Conservation (phyloP, 1,284 basidiomycete genomes). For the Microstroma glucosiphilum region DNA sequence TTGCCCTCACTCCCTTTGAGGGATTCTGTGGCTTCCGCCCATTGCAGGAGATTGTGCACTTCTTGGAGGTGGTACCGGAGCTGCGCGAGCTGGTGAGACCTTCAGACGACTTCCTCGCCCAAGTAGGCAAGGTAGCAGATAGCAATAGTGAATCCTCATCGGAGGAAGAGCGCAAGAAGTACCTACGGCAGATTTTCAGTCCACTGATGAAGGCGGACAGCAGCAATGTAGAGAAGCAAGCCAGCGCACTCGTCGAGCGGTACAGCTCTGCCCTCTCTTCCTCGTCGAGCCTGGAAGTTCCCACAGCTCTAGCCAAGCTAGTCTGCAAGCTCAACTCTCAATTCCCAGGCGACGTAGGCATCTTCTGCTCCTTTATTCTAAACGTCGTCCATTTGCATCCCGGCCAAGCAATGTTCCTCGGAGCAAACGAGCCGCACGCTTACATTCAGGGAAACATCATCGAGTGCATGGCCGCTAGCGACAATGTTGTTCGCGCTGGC, state of each 20-base stretch:
- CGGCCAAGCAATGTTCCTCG: slow-evolving; percentile 88
- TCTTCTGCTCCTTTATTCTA: slow-evolving; percentile 84
- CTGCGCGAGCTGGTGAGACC: slow-evolving; percentile 55
- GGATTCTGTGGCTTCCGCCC: slow-evolving; percentile 90
- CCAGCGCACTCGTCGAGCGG: slow-evolving; percentile 7
- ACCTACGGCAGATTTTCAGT: slow-evolving; percentile 28
- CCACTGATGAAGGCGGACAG: slow-evolving; percentile 28
- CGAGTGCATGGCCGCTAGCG: slow-evolving; percentile 53
- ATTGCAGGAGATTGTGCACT: slow-evolving; percentile 63
- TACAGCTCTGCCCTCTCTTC: slow-evolving; percentile 9
- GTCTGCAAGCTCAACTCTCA: slow-evolving; percentile 69
- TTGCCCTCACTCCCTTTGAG: slow-evolving; percentile 83
- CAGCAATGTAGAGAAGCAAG: slow-evolving; percentile 10
- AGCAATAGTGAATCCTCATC: not conserved
- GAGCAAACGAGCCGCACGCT: slow-evolving; percentile 93
- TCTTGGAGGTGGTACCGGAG: slow-evolving; percentile 70
- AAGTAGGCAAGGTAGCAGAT: slow-evolving; percentile 8
- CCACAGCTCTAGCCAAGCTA: slow-evolving; percentile 56
- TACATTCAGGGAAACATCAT: slow-evolving; percentile 63
- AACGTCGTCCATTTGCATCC: slow-evolving; percentile 74
- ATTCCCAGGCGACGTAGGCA: slow-evolving; percentile 87
- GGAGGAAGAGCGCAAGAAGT: slow-evolving; percentile 9
- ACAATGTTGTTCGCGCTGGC: slow-evolving; percentile 97
- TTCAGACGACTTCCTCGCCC: slow-evolving; percentile 10
- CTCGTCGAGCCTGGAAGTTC: slow-evolving; percentile 17